Percentiles rank a stretch among this genome's conserved stretches.
phyloP scores from a whole-genome alignment of 169 alveolate species.

The Plasmodium knowlesi region DNA sequence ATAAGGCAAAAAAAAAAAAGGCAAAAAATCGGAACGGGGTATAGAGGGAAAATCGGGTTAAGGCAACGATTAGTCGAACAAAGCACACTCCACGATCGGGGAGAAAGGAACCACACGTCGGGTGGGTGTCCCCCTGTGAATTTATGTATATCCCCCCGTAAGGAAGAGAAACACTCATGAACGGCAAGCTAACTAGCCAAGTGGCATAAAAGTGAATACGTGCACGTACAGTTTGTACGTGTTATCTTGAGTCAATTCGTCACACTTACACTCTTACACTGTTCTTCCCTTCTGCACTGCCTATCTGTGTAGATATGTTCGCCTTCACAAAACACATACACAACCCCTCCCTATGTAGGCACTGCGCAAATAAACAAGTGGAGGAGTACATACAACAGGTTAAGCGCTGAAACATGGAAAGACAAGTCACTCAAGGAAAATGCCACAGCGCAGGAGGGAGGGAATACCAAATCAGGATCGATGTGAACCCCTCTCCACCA shows the following conservation, averaged over 20 bases:
- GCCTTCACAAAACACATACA: not conserved
- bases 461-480: not conserved
- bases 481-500: not conserved
- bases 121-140: not conserved
- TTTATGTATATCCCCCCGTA: not conserved
- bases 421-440: not conserved
- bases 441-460: not conserved
- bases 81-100: not conserved
- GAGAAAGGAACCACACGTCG: not conserved
- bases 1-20: not conserved
- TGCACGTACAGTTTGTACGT: not conserved
- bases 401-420: not conserved
- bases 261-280: not conserved
- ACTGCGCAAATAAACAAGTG: conserved; percentile 49
- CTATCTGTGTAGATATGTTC: not conserved
- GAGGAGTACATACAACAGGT: conserved; percentile 74
- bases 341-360: conserved; percentile 15
- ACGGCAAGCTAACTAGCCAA: not conserved
- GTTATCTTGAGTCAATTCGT: not conserved
- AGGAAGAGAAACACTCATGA: not conserved
- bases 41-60: not conserved
- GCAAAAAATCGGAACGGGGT: not conserved
- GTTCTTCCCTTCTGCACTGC: not conserved
- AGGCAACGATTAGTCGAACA: not conserved
- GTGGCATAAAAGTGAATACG: not conserved